Conservation (phyloP, 345 rosid species). For the Kernera saxatilis region DNA sequence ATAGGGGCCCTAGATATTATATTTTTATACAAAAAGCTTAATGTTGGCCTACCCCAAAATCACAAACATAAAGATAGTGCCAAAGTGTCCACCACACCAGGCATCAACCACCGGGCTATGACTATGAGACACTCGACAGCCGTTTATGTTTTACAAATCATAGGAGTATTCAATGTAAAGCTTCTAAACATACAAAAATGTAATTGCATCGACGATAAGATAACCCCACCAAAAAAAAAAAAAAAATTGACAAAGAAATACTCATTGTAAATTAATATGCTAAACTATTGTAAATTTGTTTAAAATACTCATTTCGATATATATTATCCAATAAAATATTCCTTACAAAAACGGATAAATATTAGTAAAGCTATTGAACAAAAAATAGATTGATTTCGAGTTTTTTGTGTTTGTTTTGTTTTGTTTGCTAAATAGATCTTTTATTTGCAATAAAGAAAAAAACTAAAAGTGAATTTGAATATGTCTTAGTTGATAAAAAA, state of each 20-base stretch:
- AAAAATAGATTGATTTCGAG: no score
- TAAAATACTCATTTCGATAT: no score
- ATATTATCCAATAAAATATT: no score
- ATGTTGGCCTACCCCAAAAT: neutral
- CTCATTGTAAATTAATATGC: no score
- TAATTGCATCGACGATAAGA: neutral
- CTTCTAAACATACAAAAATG: neutral
- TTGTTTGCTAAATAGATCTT: no score
- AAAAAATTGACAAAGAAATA: neutral
- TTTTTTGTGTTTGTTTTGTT: no score
- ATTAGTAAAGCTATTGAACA: no score
- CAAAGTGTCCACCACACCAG: neutral
- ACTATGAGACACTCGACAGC: neutral
- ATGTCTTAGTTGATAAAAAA: no score
- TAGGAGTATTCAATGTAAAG: neutral
- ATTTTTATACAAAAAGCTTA: neutral
- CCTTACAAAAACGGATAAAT: no score
- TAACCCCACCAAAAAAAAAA: neutral
- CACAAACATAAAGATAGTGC: neutral
- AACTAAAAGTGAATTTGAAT: no score
- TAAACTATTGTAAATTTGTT: no score
- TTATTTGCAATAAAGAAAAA: no score
- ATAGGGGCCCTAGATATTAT: neutral
- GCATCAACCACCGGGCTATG: neutral
- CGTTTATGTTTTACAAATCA: neutral